Evolutionary conservation across 2,329 filamentous ascomycete species (phyloP).

Genomic region (Fusarium luffae): DNA sequence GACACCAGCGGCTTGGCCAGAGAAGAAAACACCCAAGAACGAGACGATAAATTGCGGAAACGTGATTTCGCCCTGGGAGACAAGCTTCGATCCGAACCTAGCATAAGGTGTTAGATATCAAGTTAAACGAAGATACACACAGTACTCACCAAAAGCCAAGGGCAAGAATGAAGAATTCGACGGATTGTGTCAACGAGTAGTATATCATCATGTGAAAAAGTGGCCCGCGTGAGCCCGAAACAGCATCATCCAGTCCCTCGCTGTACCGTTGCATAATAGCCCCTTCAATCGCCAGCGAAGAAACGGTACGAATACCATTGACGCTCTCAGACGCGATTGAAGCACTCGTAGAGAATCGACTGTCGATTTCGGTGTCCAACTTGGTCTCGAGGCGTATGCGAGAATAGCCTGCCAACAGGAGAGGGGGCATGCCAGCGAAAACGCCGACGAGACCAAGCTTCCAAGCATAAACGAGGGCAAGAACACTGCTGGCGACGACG

Average conservation of each 20-base stretch:
- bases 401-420: conserved; percentile 51
- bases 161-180: neutral
- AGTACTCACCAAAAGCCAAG: neutral
- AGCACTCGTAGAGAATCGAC: conserved; percentile 48
- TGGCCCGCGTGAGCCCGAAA: conserved; percentile 41
- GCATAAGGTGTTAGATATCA: rapidly evolving
- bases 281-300: conserved; percentile 55
- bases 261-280: conserved; percentile 46
- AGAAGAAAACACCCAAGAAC: conserved; percentile 62
- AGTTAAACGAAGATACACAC: rapidly evolving
- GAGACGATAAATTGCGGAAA: conserved; percentile 63
- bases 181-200: conserved; percentile 50
- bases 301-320: conserved; percentile 53
- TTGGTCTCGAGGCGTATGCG: conserved; percentile 54
- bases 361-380: conserved; percentile 50
- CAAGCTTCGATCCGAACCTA: conserved; percentile 47
- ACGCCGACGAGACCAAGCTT: conserved; percentile 60
- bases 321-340: conserved; percentile 56
- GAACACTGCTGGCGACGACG: conserved; percentile 50
- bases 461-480: conserved; percentile 59
- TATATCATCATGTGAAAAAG: conserved; percentile 49
- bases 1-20: conserved; percentile 52
- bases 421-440: conserved; percentile 52
- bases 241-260: conserved; percentile 46
- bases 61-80: conserved; percentile 57